phyloP scores from a whole-genome alignment of 129 eudicot species.

The Silybum marianum region DNA sequence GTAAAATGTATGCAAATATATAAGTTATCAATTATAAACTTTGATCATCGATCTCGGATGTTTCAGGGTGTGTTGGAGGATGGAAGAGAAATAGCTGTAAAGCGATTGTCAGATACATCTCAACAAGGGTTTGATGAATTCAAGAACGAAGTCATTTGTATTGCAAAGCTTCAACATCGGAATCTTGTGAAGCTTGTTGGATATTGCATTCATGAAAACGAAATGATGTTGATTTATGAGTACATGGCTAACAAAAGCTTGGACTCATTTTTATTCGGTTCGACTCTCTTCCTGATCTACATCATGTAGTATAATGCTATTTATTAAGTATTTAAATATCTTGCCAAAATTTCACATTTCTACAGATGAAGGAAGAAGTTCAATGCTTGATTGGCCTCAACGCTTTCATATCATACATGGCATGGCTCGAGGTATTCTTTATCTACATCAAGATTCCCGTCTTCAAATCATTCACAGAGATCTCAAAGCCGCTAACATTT shows the following conservation, averaged over 20 bases:
- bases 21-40: not conserved
- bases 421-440: constrained; percentile 48
- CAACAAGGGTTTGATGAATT: constrained; percentile 31
- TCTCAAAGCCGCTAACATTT: constrained; percentile 42
- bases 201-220: constrained; percentile 28
- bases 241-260: constrained; percentile 41
- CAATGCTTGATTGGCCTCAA: constrained; percentile 32
- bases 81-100: constrained; percentile 32
- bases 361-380: constrained; percentile 26
- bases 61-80: constrained; percentile 28
- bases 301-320: not conserved
- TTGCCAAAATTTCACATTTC: not conserved
- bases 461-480: constrained; percentile 48
- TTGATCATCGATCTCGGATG: not conserved
- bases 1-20: not conserved
- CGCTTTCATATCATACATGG: constrained; percentile 41
- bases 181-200: constrained; percentile 42
- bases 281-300: not conserved
- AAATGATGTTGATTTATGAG: constrained; percentile 32
- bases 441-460: constrained; percentile 57
- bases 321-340: not conserved
- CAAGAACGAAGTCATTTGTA: constrained; percentile 31
- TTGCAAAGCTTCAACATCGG: constrained; percentile 36
- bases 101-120: constrained; percentile 21
- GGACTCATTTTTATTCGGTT: constrained; percentile 33